Percentiles rank a stretch among this genome's conserved stretches.
These are phyloP conservation scores for Globisporangium iwayamae DNA, from an alignment of 352 stramenopile species.

Conservation along the genomic window DNA sequence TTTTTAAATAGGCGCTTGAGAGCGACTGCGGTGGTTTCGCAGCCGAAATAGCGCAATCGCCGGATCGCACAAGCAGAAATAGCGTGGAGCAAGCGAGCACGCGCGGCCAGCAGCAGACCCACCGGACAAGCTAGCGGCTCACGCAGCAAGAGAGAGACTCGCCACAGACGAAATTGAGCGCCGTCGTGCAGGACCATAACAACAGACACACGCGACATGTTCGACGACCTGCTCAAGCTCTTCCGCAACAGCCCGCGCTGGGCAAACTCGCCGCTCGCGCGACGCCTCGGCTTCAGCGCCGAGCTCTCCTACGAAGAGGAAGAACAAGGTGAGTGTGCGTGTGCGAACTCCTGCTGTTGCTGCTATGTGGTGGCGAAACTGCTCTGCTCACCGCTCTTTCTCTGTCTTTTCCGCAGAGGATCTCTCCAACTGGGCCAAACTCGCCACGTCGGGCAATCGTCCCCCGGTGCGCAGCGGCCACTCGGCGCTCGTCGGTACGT, in stretches of 20 bases:
- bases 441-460: slow-evolving; percentile 60
- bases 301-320: slow-evolving; percentile 63
- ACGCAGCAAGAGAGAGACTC: not conserved
- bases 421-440: slow-evolving; percentile 71
- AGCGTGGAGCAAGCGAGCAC: not conserved
- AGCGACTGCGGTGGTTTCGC: slow-evolving; percentile 1
- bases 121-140: not conserved
- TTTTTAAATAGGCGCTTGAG: not conserved
- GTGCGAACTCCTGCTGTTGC: not conserved
- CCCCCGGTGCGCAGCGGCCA: slow-evolving; percentile 75
- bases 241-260: slow-evolving; percentile 79
- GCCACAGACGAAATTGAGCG: slow-evolving; percentile 16
- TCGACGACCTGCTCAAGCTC: slow-evolving; percentile 77
- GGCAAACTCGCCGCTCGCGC: slow-evolving; percentile 70
- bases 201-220: slow-evolving; percentile 28
- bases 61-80: slow-evolving; percentile 9
- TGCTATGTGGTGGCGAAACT: not conserved
- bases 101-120: not conserved
- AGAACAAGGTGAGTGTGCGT: slow-evolving; percentile 30
- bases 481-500: slow-evolving; percentile 72
- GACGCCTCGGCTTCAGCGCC: slow-evolving; percentile 61
- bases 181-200: slow-evolving; percentile 1
- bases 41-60: slow-evolving; percentile 6
- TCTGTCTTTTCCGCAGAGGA: slow-evolving; percentile 25
- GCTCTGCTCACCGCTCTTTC: slow-evolving; percentile 1